These are phyloP conservation scores for Euclidium syriacum DNA, from an alignment of 345 rosid species.

Conservation along the genomic window DNA sequence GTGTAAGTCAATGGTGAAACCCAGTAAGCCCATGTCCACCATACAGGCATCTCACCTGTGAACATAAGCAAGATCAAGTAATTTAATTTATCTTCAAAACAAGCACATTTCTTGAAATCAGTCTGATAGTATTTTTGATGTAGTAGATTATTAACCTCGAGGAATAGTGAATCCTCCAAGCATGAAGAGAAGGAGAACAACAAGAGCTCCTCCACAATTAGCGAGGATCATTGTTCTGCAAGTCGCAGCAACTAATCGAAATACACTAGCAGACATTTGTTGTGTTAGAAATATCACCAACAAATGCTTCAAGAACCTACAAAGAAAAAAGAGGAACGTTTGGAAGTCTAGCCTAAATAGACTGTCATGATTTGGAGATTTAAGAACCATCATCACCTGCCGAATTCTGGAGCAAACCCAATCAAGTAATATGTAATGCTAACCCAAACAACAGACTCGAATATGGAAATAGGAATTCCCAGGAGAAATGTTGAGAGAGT, in stretches of 20 bases:
- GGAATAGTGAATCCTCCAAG: conserved; percentile 85
- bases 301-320: conserved; percentile 88
- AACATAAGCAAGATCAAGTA: too few species aligned
- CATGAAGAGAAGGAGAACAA: conserved; percentile 64
- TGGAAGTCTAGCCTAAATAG: conserved; percentile 9
- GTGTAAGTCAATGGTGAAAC: conserved; percentile 76
- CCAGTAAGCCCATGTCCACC: conserved; percentile 98
- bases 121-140: neutral
- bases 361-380: neutral
- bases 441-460: conserved; percentile 78
- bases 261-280: conserved; percentile 78
- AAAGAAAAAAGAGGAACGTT: too few species aligned
- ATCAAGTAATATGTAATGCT: conserved; percentile 53
- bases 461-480: conserved; percentile 54
- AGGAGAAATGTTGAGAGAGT: conserved; percentile 66
- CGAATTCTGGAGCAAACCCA: conserved; percentile 72
- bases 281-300: conserved; percentile 60
- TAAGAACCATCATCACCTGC: conserved; percentile 42
- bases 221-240: conserved; percentile 85
- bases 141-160: conserved; percentile 36
- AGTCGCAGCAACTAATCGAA: conserved; percentile 57
- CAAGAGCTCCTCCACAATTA: conserved; percentile 68
- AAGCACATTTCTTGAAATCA: neutral
- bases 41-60: conserved; percentile 64
- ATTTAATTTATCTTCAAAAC: neutral